Percentiles rank a stretch among this genome's conserved stretches.
phyloP scores from a whole-genome alignment of 78 protist species.

The Dictyostelium firmibasis region DNA sequence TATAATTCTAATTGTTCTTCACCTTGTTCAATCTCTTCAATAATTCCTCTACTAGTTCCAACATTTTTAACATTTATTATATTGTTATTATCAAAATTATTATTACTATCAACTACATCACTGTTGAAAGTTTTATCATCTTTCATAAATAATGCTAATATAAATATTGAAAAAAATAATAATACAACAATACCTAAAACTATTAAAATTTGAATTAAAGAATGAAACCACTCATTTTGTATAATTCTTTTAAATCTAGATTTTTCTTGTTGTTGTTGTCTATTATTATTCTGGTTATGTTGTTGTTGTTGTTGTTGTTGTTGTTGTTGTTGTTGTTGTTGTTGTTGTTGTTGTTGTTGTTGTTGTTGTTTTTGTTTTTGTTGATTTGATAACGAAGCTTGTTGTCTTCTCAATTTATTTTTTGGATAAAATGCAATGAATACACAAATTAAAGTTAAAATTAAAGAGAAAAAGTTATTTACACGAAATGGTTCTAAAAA shows the following conservation, averaged over 20 bases:
- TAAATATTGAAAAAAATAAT: conserved; percentile 3
- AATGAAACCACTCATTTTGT: background rate
- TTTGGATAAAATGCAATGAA: conserved; percentile 23
- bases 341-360: background rate
- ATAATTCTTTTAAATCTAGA: background rate
- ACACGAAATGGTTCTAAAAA: conserved; percentile 21
- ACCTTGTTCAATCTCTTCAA: background rate
- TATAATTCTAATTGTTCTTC: background rate
- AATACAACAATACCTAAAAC: conserved; percentile 10
- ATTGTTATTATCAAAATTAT: background rate
- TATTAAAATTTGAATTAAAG: conserved; percentile 2
- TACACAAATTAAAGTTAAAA: background rate
- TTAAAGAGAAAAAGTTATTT: background rate
- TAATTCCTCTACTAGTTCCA: background rate
- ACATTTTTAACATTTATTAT: background rate
- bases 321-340: background rate
- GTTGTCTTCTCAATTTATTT: background rate
- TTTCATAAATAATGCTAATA: conserved; percentile 3
- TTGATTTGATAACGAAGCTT: background rate
- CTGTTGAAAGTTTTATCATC: conserved; percentile 6
- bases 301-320: background rate
- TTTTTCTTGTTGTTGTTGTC: background rate
- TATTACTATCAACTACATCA: background rate
- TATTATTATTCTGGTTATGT: background rate
- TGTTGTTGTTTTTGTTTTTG: background rate